A percentile compares a stretch with the other conserved stretches of the same genome.
phyloP scores from a whole-genome alignment of 1,139 yeast genomes.

The Hyphopichia wangnamkhiaoensis region DNA sequence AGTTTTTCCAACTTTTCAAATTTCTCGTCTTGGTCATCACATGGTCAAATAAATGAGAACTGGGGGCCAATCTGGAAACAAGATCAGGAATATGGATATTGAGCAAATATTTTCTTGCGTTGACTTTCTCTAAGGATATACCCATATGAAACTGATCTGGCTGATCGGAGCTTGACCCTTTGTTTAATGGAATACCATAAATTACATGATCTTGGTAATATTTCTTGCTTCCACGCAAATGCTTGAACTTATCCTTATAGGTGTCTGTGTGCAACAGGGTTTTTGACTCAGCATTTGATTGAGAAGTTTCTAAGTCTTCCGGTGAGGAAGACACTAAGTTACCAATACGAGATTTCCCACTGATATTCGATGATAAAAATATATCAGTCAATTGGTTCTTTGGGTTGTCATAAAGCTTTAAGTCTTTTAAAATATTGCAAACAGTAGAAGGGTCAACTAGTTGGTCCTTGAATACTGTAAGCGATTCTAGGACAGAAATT shows the following conservation, averaged over 20 bases:
- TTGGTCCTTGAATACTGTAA: slow-evolving; percentile 10
- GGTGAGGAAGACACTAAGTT: slow-evolving; percentile 21
- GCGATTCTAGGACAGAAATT: slow-evolving; percentile 13
- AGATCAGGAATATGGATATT: slow-evolving; percentile 50
- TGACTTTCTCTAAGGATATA: slow-evolving; percentile 35
- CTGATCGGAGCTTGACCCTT: neutral
- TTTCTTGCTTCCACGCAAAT: slow-evolving; percentile 22
- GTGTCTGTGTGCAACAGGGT: slow-evolving; percentile 2
- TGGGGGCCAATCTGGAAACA: slow-evolving; percentile 32
- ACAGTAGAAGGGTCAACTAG: slow-evolving; percentile 16
- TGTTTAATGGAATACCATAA: slow-evolving; percentile 26
- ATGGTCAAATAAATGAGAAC: slow-evolving; percentile 20
- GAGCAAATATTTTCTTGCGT: slow-evolving; percentile 30
- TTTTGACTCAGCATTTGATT: slow-evolving; percentile 9
- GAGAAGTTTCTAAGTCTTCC: slow-evolving; percentile 18
- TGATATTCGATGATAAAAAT: slow-evolving; percentile 28
- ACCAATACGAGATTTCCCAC: slow-evolving; percentile 22
- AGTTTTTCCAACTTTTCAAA: slow-evolving; percentile 11
- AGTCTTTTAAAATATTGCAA: slow-evolving; percentile 17
- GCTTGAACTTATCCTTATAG: slow-evolving; percentile 27
- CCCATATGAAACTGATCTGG: slow-evolving; percentile 17
- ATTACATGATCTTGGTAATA: slow-evolving; percentile 28
- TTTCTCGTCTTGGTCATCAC: slow-evolving; percentile 13
- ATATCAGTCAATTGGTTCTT: slow-evolving; percentile 28
- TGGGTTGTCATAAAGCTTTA: slow-evolving; percentile 27